phyloP scores from a whole-genome alignment of 495 filamentous ascomycete species.

The Penicillium daleae region DNA sequence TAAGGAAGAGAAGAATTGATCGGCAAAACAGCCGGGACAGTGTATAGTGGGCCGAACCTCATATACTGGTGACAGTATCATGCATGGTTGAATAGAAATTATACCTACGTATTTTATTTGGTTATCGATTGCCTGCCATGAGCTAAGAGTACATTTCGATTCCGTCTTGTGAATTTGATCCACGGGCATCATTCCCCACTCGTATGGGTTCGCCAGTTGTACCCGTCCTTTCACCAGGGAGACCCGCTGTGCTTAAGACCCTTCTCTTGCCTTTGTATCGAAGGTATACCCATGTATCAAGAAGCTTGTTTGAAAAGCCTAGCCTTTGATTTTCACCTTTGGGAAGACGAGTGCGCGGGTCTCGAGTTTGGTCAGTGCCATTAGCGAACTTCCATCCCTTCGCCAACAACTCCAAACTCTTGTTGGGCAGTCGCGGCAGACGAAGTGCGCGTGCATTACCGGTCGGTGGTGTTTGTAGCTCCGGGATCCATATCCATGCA shows the following conservation, averaged over 20 bases:
- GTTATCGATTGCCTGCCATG: neutral
- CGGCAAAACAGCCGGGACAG: neutral
- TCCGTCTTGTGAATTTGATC: neutral
- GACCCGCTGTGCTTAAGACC: neutral
- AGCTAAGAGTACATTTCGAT: constrained; percentile 4
- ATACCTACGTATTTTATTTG: neutral
- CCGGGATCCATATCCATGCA: constrained; percentile 9
- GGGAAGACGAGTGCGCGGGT: constrained; percentile 4
- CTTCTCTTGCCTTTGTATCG: neutral
- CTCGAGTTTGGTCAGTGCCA: neutral
- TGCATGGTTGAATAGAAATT: neutral
- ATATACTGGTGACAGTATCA: neutral
- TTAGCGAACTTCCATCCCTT: constrained; percentile 2
- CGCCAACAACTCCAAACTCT: neutral
- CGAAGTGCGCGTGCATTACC: neutral
- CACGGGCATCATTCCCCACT: too few species aligned
- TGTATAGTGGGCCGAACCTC: neutral
- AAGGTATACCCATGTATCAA: neutral
- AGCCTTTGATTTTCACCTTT: constrained; percentile 7
- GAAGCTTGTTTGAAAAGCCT: neutral
- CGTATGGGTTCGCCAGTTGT: neutral
- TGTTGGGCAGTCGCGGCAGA: constrained; percentile 5
- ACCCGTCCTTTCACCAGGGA: neutral
- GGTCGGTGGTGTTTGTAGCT: neutral
- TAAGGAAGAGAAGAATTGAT: constrained; percentile 1